Percentiles rank a stretch among this genome's conserved stretches.
Conservation (phyloP, 2,329 filamentous ascomycete species). For the Sarocladium oryzae region DNA sequence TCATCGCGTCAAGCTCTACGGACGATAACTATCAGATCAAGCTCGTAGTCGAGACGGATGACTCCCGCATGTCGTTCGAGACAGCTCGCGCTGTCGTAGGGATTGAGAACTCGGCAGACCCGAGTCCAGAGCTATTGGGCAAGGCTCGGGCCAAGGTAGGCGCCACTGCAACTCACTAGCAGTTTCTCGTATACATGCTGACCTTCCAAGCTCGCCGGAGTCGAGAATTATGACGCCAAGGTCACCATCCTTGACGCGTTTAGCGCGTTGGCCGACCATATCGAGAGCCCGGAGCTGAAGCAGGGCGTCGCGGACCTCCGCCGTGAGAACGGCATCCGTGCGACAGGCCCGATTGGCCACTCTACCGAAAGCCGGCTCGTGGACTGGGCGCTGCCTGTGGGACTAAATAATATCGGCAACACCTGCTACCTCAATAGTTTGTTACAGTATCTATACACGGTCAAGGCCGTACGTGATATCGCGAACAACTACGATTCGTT, state of each 20-base stretch:
- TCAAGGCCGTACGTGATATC: conserved; percentile 73
- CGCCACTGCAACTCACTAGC: not conserved
- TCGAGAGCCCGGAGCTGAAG: conserved; percentile 21
- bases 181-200: not conserved
- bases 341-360: conserved; percentile 4
- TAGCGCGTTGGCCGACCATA: conserved; percentile 27
- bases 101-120: conserved; percentile 8
- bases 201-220: not conserved
- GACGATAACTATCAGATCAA: conserved; percentile 28
- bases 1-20: conserved; percentile 26
- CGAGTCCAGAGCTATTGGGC: not conserved
- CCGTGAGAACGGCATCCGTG: conserved; percentile 11
- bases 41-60: conserved; percentile 25
- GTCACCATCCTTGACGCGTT: conserved; percentile 23
- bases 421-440: conserved; percentile 98
- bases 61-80: conserved; percentile 28
- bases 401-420: conserved; percentile 89
- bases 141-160: conserved; percentile 10
- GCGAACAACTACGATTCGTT: conserved; percentile 69
- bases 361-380: conserved; percentile 17
- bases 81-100: conserved; percentile 27
- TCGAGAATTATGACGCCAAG: not conserved
- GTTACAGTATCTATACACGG: conserved; percentile 88
- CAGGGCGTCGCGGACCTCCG: conserved; percentile 20
- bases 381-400: conserved; percentile 63